Conservation (phyloP, 2,329 filamentous ascomycete genomes). For the Monascus ruber region DNA sequence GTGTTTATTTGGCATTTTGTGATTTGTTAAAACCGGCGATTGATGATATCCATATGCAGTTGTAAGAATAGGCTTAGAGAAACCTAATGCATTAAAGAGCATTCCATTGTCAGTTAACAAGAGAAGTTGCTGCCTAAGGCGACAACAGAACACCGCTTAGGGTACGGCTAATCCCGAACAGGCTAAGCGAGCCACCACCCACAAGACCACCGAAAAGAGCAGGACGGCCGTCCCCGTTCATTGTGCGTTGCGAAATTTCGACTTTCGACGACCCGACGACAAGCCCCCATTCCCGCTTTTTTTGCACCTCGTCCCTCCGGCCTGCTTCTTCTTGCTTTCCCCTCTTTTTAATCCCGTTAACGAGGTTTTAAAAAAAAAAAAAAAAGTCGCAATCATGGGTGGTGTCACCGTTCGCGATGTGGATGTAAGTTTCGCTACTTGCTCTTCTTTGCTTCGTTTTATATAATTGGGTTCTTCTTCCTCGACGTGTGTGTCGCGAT, state of each 20-base stretch:
- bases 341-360: constrained; percentile 7
- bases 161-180: constrained; percentile 30
- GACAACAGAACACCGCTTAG: constrained; percentile 15
- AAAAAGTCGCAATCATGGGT: constrained; percentile 48
- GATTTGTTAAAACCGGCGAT: neutral
- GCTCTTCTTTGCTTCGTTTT: constrained; percentile 8
- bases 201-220: constrained; percentile 22
- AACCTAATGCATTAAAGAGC: neutral
- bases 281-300: constrained; percentile 21
- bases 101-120: neutral
- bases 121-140: constrained; percentile 7
- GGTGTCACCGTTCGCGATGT: constrained; percentile 58
- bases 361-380: constrained; percentile 6
- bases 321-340: constrained; percentile 13
- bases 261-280: constrained; percentile 24
- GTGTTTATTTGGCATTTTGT: too few species aligned
- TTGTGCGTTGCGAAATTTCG: constrained; percentile 28
- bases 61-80: constrained; percentile 3
- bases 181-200: constrained; percentile 29
- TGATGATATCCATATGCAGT: constrained; percentile 1
- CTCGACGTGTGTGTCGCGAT: neutral
- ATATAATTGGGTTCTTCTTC: constrained; percentile 7
- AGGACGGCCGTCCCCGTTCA: constrained; percentile 15
- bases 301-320: constrained; percentile 10
- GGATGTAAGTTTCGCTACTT: constrained; percentile 38